These are phyloP conservation scores for Mesotaenium endlicherianum DNA, from an alignment of 139 green algal species.

Conservation along the genomic window DNA sequence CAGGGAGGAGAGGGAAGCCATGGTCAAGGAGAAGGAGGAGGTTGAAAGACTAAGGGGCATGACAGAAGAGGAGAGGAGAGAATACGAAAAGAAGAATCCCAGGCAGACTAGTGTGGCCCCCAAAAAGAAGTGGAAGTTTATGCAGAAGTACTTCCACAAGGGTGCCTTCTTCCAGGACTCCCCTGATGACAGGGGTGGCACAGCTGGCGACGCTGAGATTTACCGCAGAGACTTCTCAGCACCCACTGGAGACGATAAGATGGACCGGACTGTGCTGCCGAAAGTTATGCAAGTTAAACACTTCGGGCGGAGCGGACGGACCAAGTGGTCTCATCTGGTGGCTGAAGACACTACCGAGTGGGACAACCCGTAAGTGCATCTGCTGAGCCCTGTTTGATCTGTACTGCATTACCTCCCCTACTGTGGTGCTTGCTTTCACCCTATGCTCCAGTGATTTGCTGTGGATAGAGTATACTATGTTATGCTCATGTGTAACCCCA, in stretches of 20 bases:
- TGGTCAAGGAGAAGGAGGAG: slow-evolving; percentile 65
- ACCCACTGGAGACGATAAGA: slow-evolving; percentile 85
- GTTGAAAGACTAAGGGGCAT: slow-evolving; percentile 73
- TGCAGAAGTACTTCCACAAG: slow-evolving; percentile 99
- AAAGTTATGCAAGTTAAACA: slow-evolving; percentile 94
- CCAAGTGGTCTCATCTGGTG: slow-evolving; percentile 79
- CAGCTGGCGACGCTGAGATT: slow-evolving; percentile 50
- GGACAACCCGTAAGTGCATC: slow-evolving; percentile 45
- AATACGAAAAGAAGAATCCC: slow-evolving; percentile 70
- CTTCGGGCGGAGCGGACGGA: slow-evolving; percentile 86
- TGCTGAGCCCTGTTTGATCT: not conserved
- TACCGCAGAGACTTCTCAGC: slow-evolving; percentile 77
- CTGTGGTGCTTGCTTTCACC: not conserved
- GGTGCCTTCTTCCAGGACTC: slow-evolving; percentile 85
- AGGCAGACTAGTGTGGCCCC: slow-evolving; percentile 58
- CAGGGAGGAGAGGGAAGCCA: slow-evolving; percentile 54
- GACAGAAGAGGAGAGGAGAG: slow-evolving; percentile 78
- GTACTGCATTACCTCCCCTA: not conserved
- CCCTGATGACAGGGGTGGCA: slow-evolving; percentile 67
- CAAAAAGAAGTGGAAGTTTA: slow-evolving; percentile 76
- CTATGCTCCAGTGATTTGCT: no score
- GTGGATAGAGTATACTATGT: no score
- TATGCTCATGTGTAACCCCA: no score
- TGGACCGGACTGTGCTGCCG: slow-evolving; percentile 86
- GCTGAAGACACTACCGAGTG: slow-evolving; percentile 51